Base-by-base conservation (phyloP, 495 filamentous ascomycete genomes). In the Parachaetomium inaequale region DNA sequence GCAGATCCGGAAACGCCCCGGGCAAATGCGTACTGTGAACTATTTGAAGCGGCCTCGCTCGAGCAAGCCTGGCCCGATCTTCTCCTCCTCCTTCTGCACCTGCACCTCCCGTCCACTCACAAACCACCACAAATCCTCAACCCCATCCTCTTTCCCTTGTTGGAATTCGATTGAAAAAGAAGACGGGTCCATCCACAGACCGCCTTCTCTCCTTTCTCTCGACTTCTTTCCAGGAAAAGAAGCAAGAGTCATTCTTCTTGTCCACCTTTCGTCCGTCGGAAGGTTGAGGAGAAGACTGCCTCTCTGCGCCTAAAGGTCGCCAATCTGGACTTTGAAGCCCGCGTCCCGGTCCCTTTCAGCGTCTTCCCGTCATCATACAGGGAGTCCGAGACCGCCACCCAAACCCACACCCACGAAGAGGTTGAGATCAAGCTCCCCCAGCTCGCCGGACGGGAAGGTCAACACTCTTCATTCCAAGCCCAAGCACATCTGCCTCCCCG, bases 311-410 rank as follows among this genome's bases (percentile, higher is more conserved):
- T 78, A 86, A 87, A 83, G n/a, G 85, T 87, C 85, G 93, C 81
- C 91, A 98, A 93, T 82, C 93, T 98, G 93, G 93, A 96, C 88
- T 97, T 96, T 92, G 93, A 97, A 89, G 92, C 93, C 82, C 89
- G 91, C 78, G 91, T 98, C 78, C 93, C 93, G 81, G 95, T 98
- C 79, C 93, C 93, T 78, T 93, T 96, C 87, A 96, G 92, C 87
- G 88, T 97, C 88, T 96, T 98, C 88, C 93, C 93, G 82, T 96
- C 92, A 76, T 90, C 93, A 78, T 98, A 96, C 85, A 87, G 89
- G 87, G 90, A 94, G 86, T 85, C 85, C 84, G 88, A 86, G 84
- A 86, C 84, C 79, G 85, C 88, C 79, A 82, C 84, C 83, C 77
- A 87, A 80, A 79, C 85, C 83, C 85, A 75, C 64, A 75, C 75